These are phyloP conservation scores for Diplodia scrobiculata DNA, from an alignment of 2,329 filamentous ascomycete genomes.

Conservation along the genomic window DNA sequence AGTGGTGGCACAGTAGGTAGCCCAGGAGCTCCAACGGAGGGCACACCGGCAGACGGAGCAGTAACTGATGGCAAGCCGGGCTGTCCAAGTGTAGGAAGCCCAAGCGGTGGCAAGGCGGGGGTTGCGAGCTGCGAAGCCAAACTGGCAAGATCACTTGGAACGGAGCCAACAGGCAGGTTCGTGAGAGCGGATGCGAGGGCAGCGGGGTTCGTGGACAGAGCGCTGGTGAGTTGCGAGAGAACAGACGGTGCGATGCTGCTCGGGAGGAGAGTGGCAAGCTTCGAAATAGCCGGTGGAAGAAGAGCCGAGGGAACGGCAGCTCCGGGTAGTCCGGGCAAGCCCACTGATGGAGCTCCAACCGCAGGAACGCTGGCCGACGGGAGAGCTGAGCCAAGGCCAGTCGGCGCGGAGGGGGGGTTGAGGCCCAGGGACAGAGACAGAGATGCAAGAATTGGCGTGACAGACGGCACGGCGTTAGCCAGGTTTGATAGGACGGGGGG, in stretches of 20 bases:
- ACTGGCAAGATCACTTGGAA: not conserved
- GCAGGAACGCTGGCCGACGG: not conserved
- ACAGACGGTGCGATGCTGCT: slow-evolving; percentile 1
- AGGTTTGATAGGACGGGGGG: not conserved
- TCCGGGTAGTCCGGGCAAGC: not conserved
- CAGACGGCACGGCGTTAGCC: not conserved
- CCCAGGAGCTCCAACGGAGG: not conserved
- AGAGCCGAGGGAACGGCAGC: not conserved
- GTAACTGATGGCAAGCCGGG: not conserved
- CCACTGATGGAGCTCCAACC: too few relatives aligned
- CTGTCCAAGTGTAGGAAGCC: not conserved
- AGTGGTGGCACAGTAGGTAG: not conserved
- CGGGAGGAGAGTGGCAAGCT: slow-evolving; percentile 8
- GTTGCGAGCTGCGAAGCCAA: not conserved
- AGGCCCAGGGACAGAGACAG: not conserved
- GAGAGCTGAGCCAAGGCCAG: not conserved
- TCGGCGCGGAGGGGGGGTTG: not conserved
- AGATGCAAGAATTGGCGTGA: not conserved
- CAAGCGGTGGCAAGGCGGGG: not conserved
- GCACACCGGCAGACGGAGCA: not conserved
- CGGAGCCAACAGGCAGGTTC: not conserved
- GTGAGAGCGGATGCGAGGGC: slow-evolving; percentile 8
- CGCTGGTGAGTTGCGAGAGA: not conserved
- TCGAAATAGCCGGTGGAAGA: not conserved
- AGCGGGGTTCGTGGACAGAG: not conserved